Evolutionary conservation across 1,284 basidiomycete genomes (phyloP), one percentile per base, ranked within the genome.

Genomic region (Tilletia horrida): DNA sequence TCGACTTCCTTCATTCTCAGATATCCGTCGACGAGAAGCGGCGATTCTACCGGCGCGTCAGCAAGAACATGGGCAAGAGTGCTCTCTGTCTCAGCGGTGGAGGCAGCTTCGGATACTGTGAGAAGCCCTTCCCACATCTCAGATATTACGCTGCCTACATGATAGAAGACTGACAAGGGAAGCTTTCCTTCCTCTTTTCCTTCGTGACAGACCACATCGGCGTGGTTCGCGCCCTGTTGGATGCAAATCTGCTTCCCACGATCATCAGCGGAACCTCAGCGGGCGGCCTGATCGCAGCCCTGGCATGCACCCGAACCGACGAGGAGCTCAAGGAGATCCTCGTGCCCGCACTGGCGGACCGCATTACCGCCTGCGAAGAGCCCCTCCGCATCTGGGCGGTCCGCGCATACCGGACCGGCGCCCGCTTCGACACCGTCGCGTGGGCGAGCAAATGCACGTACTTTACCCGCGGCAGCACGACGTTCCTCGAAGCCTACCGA

Each of bases 71-170:
- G 27, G 95, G 95, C 71, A 86, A 86, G n/a, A 87, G 90, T 62
- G 96, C 95, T 0, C 84, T 98, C 4, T 97, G 95, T 82, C 86
- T 98, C 6, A 93, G 91, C 14, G 95, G 95, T 21, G 95, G 95
- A 14, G 95, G 91, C 2, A 90, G 89, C 0, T 96, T 97, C 78
- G 95, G 92, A 2, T 97, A 96, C 82, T 95, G 63, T 64, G 27
- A 83, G 67, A 81, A 81, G 47, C 45, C 45, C 66, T n/a, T n/a
- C n/a, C n/a, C n/a, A n/a, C n/a, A n/a, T n/a, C n/a, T n/a, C n/a
- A n/a, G n/a, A n/a, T n/a, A n/a, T n/a, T n/a, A n/a, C n/a, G n/a
- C n/a, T n/a, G n/a, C n/a, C n/a, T n/a, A n/a, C n/a, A n/a, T n/a
- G n/a, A n/a, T n/a, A n/a, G n/a, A n/a, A n/a, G n/a, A n/a, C n/a